Evolutionary conservation across 2,329 filamentous ascomycete genomes (phyloP).

Genomic region (Alternaria rosae): DNA sequence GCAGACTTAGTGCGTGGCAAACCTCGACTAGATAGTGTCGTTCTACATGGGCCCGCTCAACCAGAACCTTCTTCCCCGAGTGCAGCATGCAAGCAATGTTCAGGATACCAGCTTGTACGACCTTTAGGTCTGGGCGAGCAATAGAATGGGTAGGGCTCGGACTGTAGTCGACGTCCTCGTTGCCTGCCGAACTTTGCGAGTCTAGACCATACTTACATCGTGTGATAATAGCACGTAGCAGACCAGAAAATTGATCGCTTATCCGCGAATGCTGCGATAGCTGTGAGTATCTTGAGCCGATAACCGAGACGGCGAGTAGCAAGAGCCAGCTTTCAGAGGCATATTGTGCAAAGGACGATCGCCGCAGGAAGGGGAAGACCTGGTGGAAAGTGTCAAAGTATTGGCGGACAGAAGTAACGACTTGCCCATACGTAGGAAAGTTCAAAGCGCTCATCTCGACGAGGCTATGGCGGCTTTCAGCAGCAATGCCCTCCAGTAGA

Average conservation of each 20-base stretch:
- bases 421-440: conserved; percentile 30
- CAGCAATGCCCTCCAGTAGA: conserved; percentile 7
- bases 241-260: background rate
- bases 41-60: conserved; percentile 7
- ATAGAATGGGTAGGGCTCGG: background rate
- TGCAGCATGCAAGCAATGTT: conserved; percentile 17
- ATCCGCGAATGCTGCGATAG: background rate
- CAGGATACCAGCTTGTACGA: conserved; percentile 19
- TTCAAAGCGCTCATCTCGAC: conserved; percentile 10
- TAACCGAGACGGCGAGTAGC: conserved; percentile 34
- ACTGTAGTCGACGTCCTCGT: background rate
- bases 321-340: conserved; percentile 23
- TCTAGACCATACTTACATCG: conserved; percentile 1
- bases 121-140: background rate
- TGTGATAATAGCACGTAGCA: conserved; percentile 4
- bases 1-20: conserved; percentile 8
- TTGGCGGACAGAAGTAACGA: conserved; percentile 28
- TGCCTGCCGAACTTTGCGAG: background rate
- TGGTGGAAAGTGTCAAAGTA: conserved; percentile 40
- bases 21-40: conserved; percentile 10
- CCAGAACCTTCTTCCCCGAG: conserved; percentile 10
- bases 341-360: conserved; percentile 18
- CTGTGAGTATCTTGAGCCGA: conserved; percentile 35
- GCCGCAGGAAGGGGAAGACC: conserved; percentile 40
- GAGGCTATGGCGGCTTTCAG: conserved; percentile 9